phyloP scores from a whole-genome alignment of 2,329 filamentous ascomycete species.

The Drechslerella dactyloides region DNA sequence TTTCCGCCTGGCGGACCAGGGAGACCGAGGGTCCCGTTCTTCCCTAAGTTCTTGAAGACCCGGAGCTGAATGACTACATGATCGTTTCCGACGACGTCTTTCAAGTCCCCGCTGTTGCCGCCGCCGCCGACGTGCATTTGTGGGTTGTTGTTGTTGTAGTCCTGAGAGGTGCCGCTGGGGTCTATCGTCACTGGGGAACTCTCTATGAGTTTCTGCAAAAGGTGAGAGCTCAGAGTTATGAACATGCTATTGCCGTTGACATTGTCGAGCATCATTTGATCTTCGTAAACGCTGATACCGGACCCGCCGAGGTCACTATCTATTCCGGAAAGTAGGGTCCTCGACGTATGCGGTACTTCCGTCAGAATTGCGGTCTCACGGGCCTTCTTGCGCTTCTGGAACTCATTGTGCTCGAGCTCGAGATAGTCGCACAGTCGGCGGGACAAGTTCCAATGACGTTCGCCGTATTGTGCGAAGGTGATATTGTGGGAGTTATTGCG shows the following conservation, averaged over 20 bases:
- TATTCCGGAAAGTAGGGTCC: constrained; percentile 19
- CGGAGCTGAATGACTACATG: constrained; percentile 43
- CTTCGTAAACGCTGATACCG: constrained; percentile 13
- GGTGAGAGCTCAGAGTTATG: constrained; percentile 29
- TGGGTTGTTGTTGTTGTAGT: constrained; percentile 5
- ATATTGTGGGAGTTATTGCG: constrained; percentile 41
- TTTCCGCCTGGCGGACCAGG: constrained; percentile 1
- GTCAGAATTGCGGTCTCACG: constrained; percentile 29
- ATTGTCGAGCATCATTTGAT: constrained; percentile 11
- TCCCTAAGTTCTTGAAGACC: constrained; percentile 24
- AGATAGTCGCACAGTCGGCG: constrained; percentile 40
- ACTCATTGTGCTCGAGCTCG: constrained; percentile 41
- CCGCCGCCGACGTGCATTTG: constrained; percentile 13
- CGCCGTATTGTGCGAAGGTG: constrained; percentile 43
- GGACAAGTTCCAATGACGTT: constrained; percentile 41
- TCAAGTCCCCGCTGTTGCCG: background rate
- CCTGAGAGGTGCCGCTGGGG: constrained; percentile 18
- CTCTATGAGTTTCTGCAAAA: constrained; percentile 45
- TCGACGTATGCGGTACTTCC: constrained; percentile 9
- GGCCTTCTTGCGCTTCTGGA: constrained; percentile 41
- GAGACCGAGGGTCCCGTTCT: constrained; percentile 21
- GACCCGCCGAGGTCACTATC: constrained; percentile 14
- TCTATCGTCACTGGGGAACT: constrained; percentile 45
- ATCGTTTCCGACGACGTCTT: constrained; percentile 23
- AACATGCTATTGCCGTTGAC: constrained; percentile 25